A percentile compares a stretch with the other conserved stretches of the same genome.
phyloP scores from a whole-genome alignment of 202 grass and related monocot species.

The Cymbopogon flexuosus region DNA sequence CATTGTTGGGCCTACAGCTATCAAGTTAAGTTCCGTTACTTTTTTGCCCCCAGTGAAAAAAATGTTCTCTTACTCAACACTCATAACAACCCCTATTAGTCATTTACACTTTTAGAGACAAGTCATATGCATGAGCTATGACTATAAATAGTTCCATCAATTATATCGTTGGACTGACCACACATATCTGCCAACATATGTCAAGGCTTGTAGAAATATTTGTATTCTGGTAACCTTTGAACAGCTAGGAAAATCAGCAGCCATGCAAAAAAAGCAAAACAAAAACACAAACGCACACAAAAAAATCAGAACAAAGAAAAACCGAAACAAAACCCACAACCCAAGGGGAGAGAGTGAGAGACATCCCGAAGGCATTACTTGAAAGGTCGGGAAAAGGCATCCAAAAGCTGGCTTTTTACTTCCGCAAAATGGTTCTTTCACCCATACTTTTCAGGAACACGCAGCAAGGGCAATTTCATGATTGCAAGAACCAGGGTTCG shows the following conservation, averaged over 20 bases:
- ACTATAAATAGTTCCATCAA: constrained; percentile 5
- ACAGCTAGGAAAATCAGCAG: constrained; percentile 5
- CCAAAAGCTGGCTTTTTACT: background rate
- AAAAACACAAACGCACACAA: background rate
- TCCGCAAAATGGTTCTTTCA: background rate
- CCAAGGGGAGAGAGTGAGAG: background rate
- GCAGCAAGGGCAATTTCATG: background rate
- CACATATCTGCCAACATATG: background rate
- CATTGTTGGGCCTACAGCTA: background rate
- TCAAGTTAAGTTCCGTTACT: constrained; percentile 3
- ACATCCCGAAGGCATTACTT: background rate
- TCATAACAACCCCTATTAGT: constrained; percentile 4
- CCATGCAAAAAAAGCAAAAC: background rate
- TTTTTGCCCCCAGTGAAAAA: background rate
- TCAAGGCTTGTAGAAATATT: background rate
- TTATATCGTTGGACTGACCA: background rate
- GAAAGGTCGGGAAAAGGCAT: background rate
- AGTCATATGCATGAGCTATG: background rate
- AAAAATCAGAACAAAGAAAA: background rate
- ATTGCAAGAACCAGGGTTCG: background rate
- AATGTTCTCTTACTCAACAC: background rate
- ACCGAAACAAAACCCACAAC: background rate
- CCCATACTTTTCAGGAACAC: background rate
- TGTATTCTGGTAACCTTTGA: background rate
- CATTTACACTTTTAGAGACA: constrained; percentile 4